Percentiles rank a stretch among this genome's conserved stretches.
Evolutionary conservation across 192 early-diverging fungal genomes (phyloP).

Genomic region (Entomortierella parvispora): DNA sequence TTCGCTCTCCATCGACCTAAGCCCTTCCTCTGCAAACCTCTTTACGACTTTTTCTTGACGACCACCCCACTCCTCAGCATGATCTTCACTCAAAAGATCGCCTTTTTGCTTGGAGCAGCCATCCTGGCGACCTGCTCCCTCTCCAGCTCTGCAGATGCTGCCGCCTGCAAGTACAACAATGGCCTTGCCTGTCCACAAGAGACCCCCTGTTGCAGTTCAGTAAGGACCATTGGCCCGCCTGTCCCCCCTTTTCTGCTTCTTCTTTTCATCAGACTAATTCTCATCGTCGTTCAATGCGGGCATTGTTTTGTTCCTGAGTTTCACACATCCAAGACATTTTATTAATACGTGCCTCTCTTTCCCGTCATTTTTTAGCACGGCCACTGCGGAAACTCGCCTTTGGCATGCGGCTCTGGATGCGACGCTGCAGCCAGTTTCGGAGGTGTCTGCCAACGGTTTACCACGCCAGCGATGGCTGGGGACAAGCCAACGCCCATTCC

Average conservation of each 20-base stretch:
- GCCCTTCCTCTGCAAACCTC: neutral
- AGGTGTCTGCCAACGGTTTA: slow-evolving; percentile 23
- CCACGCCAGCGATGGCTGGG: neutral
- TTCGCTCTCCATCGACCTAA: neutral
- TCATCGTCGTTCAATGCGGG: neutral
- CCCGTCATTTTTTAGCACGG: slow-evolving; percentile 19
- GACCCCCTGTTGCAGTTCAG: slow-evolving; percentile 41
- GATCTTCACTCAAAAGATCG: slow-evolving; percentile 28
- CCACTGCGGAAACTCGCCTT: slow-evolving; percentile 41
- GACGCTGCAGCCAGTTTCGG: slow-evolving; percentile 29
- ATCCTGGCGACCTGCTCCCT: slow-evolving; percentile 21
- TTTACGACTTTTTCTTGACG: no score
- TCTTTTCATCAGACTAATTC: neutral
- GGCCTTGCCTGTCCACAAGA: slow-evolving; percentile 37
- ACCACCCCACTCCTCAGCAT: no score
- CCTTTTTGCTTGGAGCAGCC: slow-evolving; percentile 4
- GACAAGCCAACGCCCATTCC: slow-evolving; percentile 9
- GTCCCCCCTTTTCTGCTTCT: neutral
- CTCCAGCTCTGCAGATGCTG: slow-evolving; percentile 19
- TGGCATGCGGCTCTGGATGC: slow-evolving; percentile 33
- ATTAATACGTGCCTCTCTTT: neutral
- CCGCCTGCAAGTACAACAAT: slow-evolving; percentile 39
- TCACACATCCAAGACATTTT: neutral
- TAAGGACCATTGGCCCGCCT: slow-evolving; percentile 8
- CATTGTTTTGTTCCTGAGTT: neutral